phyloP scores from a whole-genome alignment of 345 rosid species.

The rapeseed (Brassica napus) region Da-Ae NC_063440.1:23737001-23737500 shows the following conservation, averaged over 20 bases:
- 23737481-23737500: not conserved
- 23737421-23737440: constrained; percentile 11
- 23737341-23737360: constrained; percentile 16
- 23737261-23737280: not conserved
- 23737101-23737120: not conserved
- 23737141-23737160: not conserved
- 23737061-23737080: not conserved
- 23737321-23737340: constrained; percentile 13
- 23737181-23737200: constrained; percentile 11
- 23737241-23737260: not conserved
- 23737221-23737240: constrained; percentile 7
- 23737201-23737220: constrained; percentile 12
- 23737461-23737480: constrained; percentile 13
- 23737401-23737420: constrained; percentile 13
- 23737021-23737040: no score
- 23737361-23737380: constrained; percentile 3
- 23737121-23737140: not conserved
- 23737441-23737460: constrained; percentile 8
- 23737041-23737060: no score
- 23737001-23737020: not conserved
- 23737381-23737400: constrained; percentile 30
- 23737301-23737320: constrained; percentile 1
- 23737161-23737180: not conserved
- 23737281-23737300: not conserved
- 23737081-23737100: constrained; percentile 9